phyloP scores from a whole-genome alignment of 1,284 basidiomycete species.

The Apiotrichum sp. region DNA sequence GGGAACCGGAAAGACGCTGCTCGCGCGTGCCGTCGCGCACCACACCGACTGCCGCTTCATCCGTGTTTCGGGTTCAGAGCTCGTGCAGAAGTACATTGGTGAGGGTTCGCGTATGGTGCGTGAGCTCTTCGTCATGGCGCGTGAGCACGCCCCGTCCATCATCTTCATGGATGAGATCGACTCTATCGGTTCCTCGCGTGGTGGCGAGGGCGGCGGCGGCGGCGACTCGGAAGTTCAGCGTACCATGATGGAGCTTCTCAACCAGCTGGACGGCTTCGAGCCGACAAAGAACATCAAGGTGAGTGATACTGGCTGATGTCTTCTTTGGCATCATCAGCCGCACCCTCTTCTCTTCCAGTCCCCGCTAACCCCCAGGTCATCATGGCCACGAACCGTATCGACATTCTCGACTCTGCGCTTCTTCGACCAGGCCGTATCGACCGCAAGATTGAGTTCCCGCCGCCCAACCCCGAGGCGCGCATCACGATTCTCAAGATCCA shows the following conservation, averaged over 20 bases:
- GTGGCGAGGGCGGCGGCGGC: constrained; percentile 78
- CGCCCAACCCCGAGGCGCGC: constrained; percentile 94
- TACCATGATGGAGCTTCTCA: constrained; percentile 52
- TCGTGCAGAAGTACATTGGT: constrained; percentile 98
- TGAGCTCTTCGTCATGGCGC: constrained; percentile 97
- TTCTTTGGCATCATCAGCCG: too few relatives aligned
- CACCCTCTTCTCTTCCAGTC: too few relatives aligned
- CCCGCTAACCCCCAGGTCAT: constrained; percentile 56
- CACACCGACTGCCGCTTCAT: constrained; percentile 99
- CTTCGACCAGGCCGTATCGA: constrained; percentile 95
- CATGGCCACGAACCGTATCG: constrained; percentile 98
- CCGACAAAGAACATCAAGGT: constrained; percentile 95
- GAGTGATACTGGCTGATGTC: constrained; percentile 22
- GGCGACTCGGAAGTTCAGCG: constrained; percentile 95
- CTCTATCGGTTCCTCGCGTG: constrained; percentile 89
- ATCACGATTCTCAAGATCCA: constrained; percentile 96
- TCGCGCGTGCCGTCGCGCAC: constrained; percentile 91
- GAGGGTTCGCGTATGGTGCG: constrained; percentile 95
- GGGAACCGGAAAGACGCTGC: constrained; percentile 91
- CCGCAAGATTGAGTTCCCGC: constrained; percentile 98
- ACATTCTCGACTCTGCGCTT: constrained; percentile 92
- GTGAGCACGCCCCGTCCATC: constrained; percentile 97
- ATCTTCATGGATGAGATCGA: constrained; percentile 99
- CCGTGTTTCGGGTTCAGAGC: constrained; percentile 86
- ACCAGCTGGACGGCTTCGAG: constrained; percentile 97